Conservation (phyloP, 768 basidiomycete species). For the Suillus brevipes region DNA sequence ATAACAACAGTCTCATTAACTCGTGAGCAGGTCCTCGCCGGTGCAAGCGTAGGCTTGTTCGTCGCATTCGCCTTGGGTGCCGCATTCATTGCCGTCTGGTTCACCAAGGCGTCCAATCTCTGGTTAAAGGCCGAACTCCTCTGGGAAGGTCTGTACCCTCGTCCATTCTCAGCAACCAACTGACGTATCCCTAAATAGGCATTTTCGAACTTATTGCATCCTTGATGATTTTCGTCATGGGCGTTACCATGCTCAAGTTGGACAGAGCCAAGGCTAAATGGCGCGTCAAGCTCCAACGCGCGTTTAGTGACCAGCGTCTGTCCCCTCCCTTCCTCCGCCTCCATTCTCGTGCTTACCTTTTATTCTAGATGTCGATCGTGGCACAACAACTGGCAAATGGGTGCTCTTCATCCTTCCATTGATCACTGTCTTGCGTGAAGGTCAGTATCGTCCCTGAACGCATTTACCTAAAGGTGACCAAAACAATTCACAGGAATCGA, state of each 20-base stretch:
- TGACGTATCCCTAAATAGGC: conserved; percentile 37
- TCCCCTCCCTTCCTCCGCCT: conserved; percentile 2
- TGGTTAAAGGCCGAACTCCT: conserved; percentile 83
- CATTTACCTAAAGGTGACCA: not conserved
- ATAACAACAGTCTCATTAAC: not conserved
- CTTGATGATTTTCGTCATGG: conserved; percentile 91
- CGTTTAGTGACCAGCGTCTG: conserved; percentile 66
- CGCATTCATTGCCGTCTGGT: conserved; percentile 93
- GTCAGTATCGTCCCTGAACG: conserved; percentile 32
- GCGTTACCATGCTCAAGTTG: conserved; percentile 92
- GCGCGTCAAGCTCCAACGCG: conserved; percentile 82
- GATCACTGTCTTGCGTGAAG: conserved; percentile 92
- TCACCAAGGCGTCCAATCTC: conserved; percentile 83
- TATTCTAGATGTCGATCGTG: conserved; percentile 44
- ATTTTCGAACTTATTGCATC: conserved; percentile 70
- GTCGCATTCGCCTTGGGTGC: conserved; percentile 84
- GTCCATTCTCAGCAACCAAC: not conserved
- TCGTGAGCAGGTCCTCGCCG: conserved; percentile 59
- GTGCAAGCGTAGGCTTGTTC: conserved; percentile 71
- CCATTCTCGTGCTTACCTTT: not conserved
- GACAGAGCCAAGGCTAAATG: conserved; percentile 94
- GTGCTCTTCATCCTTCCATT: conserved; percentile 86
- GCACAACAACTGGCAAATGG: conserved; percentile 70
- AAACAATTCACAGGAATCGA: conserved; percentile 58
- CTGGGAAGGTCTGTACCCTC: conserved; percentile 77